These are phyloP conservation scores for Erodium trifolium DNA, from an alignment of 441 rosid genomes.

Conservation along the genomic window DNA sequence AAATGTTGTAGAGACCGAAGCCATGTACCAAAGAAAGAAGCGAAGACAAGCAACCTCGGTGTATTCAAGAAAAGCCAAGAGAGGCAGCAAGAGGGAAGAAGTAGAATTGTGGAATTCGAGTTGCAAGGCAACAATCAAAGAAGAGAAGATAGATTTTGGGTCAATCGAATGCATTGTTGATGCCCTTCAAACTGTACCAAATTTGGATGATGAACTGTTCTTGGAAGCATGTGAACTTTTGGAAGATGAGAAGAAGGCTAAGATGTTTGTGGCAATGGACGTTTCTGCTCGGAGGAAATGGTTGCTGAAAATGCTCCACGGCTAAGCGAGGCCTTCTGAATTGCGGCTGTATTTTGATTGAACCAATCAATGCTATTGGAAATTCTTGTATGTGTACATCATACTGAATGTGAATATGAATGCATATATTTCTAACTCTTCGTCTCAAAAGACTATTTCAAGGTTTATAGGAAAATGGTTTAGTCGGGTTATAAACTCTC, in stretches of 20 bases:
- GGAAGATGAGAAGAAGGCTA: constrained; percentile 38
- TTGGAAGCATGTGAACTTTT: constrained; percentile 44
- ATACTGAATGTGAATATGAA: not conserved
- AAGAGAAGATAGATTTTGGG: constrained; percentile 17
- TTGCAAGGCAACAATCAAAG: not conserved
- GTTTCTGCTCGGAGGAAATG: constrained; percentile 32
- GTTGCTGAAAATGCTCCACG: constrained; percentile 33
- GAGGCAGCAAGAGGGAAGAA: constrained; percentile 15
- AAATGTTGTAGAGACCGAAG: constrained; percentile 24
- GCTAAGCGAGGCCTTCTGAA: constrained; percentile 10
- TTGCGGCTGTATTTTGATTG: not conserved
- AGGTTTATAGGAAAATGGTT: no score
- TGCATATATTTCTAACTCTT: not conserved
- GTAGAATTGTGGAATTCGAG: no score
- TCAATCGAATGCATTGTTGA: constrained; percentile 38
- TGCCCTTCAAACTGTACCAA: constrained; percentile 45
- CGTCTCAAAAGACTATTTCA: not conserved
- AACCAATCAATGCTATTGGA: not conserved
- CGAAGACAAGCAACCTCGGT: constrained; percentile 21
- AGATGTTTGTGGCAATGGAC: constrained; percentile 38
- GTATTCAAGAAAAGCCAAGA: constrained; percentile 25
- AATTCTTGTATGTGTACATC: not conserved
- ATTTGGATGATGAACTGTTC: constrained; percentile 42
- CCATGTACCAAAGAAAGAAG: constrained; percentile 21
- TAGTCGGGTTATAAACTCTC: no score